A percentile compares a stretch with the other conserved stretches of the same genome.
phyloP scores from a whole-genome alignment of 2,329 filamentous ascomycete species.

The Ambrosiella xylebori region DNA sequence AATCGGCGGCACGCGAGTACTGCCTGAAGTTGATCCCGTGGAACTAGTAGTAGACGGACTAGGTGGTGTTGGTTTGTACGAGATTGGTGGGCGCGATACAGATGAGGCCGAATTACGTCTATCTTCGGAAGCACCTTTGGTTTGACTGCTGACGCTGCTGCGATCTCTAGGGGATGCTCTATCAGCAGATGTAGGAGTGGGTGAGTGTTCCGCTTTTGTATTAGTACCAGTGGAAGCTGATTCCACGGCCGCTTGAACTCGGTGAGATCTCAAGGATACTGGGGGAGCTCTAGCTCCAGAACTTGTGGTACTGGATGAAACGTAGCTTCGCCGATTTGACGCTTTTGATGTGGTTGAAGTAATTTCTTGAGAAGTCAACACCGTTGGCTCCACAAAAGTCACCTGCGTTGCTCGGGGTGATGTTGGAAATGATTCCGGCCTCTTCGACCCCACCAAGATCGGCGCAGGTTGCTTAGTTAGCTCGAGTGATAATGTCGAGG shows the following conservation, averaged over 20 bases:
- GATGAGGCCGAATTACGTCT: conserved; percentile 19
- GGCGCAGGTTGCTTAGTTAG: conserved; percentile 9
- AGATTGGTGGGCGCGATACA: conserved; percentile 22
- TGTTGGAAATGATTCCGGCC: conserved; percentile 23
- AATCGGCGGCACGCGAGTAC: conserved; percentile 33
- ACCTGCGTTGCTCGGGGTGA: conserved; percentile 15
- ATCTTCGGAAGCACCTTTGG: conserved; percentile 27
- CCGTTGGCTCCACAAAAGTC: conserved; percentile 9
- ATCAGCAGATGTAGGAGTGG: conserved; percentile 19
- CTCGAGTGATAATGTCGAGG: conserved; percentile 17
- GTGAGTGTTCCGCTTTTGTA: conserved; percentile 6
- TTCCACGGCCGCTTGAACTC: conserved; percentile 9
- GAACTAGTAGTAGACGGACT: conserved; percentile 17
- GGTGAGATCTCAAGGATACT: conserved; percentile 7
- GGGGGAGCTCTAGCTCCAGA: conserved; percentile 8
- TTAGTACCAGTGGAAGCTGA: not conserved
- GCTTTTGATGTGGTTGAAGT: conserved; percentile 1
- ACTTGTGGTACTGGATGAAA: conserved; percentile 6
- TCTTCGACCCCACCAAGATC: conserved; percentile 16
- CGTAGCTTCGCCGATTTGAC: conserved; percentile 8
- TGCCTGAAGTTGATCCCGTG: conserved; percentile 14
- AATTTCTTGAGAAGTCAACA: not conserved
- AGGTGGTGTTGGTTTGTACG: conserved; percentile 8
- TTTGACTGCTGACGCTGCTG: not conserved
- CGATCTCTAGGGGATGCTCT: conserved; percentile 4